Evolutionary conservation across 768 basidiomycete species (phyloP).

Genomic region (Hypholoma fasciculare): DNA sequence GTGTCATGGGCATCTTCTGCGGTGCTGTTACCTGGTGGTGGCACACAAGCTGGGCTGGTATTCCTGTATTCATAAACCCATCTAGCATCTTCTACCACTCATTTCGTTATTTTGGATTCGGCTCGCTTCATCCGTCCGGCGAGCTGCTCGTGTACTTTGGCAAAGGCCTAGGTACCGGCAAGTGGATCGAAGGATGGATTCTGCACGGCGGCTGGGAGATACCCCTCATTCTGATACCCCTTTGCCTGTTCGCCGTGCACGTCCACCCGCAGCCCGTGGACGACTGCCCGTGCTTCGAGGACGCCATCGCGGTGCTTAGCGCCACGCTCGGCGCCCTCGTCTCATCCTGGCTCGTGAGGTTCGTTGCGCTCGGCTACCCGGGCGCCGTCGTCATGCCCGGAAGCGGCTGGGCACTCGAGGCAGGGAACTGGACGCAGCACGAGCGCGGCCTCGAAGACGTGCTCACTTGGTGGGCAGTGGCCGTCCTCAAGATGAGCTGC

Average conservation of each 20-base stretch:
- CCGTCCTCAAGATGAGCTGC: slow-evolving; percentile 44
- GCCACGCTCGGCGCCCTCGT: slow-evolving; percentile 77
- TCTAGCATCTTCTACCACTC: slow-evolving; percentile 28
- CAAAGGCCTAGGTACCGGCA: slow-evolving; percentile 36
- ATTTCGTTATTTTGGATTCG: slow-evolving; percentile 24
- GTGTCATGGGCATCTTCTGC: slow-evolving; percentile 58
- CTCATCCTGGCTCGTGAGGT: slow-evolving; percentile 62
- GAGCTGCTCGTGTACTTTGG: slow-evolving; percentile 32
- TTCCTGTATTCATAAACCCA: slow-evolving; percentile 31
- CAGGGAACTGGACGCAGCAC: slow-evolving; percentile 31
- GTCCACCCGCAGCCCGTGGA: slow-evolving; percentile 94
- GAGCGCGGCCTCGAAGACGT: slow-evolving; percentile 40
- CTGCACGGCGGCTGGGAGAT: slow-evolving; percentile 47
- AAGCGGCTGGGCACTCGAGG: slow-evolving; percentile 41
- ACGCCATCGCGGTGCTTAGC: slow-evolving; percentile 90
- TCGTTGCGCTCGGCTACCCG: slow-evolving; percentile 37
- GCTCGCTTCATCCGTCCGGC: slow-evolving; percentile 14
- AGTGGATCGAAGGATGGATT: slow-evolving; percentile 36
- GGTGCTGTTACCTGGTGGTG: slow-evolving; percentile 72
- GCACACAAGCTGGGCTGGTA: slow-evolving; percentile 43
- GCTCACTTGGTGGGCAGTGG: slow-evolving; percentile 46
- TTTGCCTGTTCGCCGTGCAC: slow-evolving; percentile 78
- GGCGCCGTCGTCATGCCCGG: slow-evolving; percentile 54
- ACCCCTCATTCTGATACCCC: slow-evolving; percentile 57
- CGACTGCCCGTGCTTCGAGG: slow-evolving; percentile 97